These are phyloP conservation scores for Termitomyces sp. DNA, from an alignment of 768 basidiomycete genomes.

Conservation along the genomic window DNA sequence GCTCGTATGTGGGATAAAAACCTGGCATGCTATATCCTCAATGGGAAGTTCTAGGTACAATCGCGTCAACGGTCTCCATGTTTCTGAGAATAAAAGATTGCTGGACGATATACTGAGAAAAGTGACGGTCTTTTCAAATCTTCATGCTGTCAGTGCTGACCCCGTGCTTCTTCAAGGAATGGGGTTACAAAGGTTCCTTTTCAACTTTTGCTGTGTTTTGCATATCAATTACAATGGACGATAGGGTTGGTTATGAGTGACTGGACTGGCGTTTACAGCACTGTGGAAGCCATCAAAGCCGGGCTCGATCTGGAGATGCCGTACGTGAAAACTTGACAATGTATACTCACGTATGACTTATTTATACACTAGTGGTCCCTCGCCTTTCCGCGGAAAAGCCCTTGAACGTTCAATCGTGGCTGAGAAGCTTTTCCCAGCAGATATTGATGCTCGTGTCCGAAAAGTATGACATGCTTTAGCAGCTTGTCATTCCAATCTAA, in stretches of 20 bases:
- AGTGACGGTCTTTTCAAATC: constrained; percentile 19
- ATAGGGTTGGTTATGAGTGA: constrained; percentile 60
- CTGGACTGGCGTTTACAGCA: constrained; percentile 52
- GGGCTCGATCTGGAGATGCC: constrained; percentile 69
- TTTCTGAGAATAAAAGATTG: constrained; percentile 50
- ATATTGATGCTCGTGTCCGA: constrained; percentile 39
- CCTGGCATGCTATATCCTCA: background rate
- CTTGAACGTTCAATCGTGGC: constrained; percentile 36
- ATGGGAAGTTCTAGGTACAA: constrained; percentile 42
- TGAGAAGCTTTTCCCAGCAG: constrained; percentile 42
- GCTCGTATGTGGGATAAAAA: constrained; percentile 36
- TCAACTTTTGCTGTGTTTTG: background rate
- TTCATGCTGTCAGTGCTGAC: background rate
- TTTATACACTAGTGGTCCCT: constrained; percentile 36
- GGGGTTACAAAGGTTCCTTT: constrained; percentile 52
- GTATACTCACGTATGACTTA: constrained; percentile 30
- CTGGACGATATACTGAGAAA: constrained; percentile 54
- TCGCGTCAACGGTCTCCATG: constrained; percentile 59
- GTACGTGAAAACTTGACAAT: constrained; percentile 31
- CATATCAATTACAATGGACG: background rate
- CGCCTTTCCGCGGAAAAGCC: constrained; percentile 47
- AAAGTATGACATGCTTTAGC: constrained; percentile 24
- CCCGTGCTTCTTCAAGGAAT: constrained; percentile 40
- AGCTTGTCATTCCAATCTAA: background rate
- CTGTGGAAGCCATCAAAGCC: constrained; percentile 52